Base-by-base conservation (phyloP, 345 rosid genomes). In the Hypericum perforatum region DNA sequence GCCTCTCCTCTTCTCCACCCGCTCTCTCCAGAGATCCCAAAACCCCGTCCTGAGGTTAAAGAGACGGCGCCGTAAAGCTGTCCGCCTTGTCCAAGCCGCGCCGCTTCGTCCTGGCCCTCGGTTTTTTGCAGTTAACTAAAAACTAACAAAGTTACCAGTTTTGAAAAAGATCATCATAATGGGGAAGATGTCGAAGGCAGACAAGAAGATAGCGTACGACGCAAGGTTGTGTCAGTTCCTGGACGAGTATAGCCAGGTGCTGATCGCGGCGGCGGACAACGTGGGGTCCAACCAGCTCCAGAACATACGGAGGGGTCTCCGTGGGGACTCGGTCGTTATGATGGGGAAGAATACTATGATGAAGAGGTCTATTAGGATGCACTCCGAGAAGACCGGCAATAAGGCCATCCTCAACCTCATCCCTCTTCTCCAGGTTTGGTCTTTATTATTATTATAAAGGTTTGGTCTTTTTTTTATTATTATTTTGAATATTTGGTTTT, bases 31-130 rank as follows among this genome's bases (percentile, higher is more conserved):
- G 15, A 13, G 9, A n/a, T 3, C 48, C 7, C 6, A 13, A 9
- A 9, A 40, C 16, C 11, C 9, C 56, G 16, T 7, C 5, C 42
- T 6, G 79, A 61, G 84, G 86, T 78, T 83, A 83, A 83, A 80
- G 89, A 43, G 89, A 79, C 89, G 66, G 78, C 69, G 15, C 7
- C 6, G 6, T 8, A 41, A 29, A 8, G 75, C 79, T 58, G 85
- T 79, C 79, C 82, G 75, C 89, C 82, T 82, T 79, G 89, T 69
- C 74, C 8, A 48, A 74, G 71, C 74, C 14, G 15, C 14, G 11
- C 32, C 32, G 74, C 74, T 52, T 72, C 53, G 76, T 78, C 86
- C 76, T 74, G 80, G 84, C 71, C 86, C 86, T 78, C 76, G 41
- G 39, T 77, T 77, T 79, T 72, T n/a, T n/a, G n/a, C n/a, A n/a